A percentile compares a stretch with the other conserved stretches of the same genome.
Evolutionary conservation across 2,329 filamentous ascomycete species (phyloP).

Genomic region (Aspergillus sojae): DNA sequence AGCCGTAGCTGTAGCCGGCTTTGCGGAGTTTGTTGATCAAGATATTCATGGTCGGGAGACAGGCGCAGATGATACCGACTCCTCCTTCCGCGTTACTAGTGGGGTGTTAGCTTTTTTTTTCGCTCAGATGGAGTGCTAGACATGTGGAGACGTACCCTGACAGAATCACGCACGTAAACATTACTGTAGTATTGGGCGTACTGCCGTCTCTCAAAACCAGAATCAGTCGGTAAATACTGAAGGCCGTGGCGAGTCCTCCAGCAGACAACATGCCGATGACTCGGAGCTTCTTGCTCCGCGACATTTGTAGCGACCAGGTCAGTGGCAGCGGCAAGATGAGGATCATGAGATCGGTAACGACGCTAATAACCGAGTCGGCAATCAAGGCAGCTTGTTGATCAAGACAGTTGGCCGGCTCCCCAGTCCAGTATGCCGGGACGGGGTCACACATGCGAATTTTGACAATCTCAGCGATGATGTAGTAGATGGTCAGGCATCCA

Average conservation of each 20-base stretch:
- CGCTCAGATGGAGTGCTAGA: neutral
- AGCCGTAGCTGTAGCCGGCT: conserved; percentile 25
- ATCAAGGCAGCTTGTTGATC: conserved; percentile 41
- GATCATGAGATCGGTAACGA: conserved; percentile 41
- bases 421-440: conserved; percentile 39
- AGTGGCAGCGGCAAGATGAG: conserved; percentile 40
- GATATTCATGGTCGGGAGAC: conserved; percentile 38
- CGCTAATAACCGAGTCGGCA: conserved; percentile 35
- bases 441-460: conserved; percentile 44
- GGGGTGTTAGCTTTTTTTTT: no score
- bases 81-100: conserved; percentile 41
- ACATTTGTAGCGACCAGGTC: conserved; percentile 45
- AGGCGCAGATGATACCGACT: conserved; percentile 42
- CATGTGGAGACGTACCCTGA: conserved; percentile 36
- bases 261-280: conserved; percentile 42
- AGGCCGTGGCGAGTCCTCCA: conserved; percentile 42
- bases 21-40: conserved; percentile 28
- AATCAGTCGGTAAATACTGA: conserved; percentile 42
- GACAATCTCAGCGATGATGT: conserved; percentile 37
- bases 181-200: conserved; percentile 35
- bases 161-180: conserved; percentile 41
- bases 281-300: conserved; percentile 37
- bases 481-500: conserved; percentile 38
- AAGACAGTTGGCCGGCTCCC: conserved; percentile 32
- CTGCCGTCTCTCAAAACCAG: conserved; percentile 36